A percentile compares a stretch with the other conserved stretches of the same genome.
phyloP scores from a whole-genome alignment of 2,329 filamentous ascomycete genomes.

The Ophiocordyceps camponoti-saundersi region DNA sequence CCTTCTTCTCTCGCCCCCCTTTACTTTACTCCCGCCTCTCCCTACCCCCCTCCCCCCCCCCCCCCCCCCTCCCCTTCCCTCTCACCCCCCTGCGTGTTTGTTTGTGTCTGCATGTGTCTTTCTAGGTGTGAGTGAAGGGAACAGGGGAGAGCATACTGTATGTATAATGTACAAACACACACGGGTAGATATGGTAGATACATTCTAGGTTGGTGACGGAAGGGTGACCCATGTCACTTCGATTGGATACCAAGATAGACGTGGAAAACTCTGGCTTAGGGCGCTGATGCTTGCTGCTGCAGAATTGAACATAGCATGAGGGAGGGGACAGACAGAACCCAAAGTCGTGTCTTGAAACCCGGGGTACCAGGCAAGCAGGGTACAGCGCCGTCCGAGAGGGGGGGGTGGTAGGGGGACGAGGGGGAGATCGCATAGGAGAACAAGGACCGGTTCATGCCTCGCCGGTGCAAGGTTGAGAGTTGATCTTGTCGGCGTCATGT shows the following conservation, averaged over 20 bases:
- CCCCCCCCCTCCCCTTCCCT: too few species aligned
- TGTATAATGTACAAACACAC: too few species aligned
- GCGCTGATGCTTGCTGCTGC: neutral
- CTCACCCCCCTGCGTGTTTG: too few species aligned
- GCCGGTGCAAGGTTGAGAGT: neutral
- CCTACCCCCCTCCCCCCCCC: too few species aligned
- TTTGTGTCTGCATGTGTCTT: too few species aligned
- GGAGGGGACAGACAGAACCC: neutral
- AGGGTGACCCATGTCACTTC: neutral
- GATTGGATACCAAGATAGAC: too few species aligned
- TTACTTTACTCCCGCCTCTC: too few species aligned
- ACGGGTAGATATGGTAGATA: neutral
- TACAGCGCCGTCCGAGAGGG: neutral
- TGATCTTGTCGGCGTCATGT: too few species aligned
- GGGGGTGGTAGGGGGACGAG: neutral
- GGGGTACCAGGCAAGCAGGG: neutral
- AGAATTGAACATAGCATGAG: neutral
- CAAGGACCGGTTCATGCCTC: neutral
- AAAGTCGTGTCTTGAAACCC: slow-evolving; percentile 1
- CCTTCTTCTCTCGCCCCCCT: too few species aligned
- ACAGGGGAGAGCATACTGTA: too few species aligned
- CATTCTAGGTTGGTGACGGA: too few species aligned
- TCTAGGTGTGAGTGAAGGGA: too few species aligned
- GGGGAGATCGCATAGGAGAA: neutral
- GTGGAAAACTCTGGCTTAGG: neutral